phyloP scores from a whole-genome alignment of 257 asterid genomes.

The Solanum etuberosum region DNA sequence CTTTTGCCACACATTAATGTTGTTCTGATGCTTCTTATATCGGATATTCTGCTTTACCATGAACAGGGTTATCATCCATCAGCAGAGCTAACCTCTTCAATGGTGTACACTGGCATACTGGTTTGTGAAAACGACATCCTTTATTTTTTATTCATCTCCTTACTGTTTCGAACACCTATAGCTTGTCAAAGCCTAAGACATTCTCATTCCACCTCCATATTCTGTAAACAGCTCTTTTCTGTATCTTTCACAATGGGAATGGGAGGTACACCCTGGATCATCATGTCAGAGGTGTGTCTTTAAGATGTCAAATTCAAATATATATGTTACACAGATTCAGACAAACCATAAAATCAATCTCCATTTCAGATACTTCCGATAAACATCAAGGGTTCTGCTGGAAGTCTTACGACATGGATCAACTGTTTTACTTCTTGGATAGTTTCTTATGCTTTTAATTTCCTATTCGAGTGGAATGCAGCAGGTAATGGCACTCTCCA shows the following conservation, averaged over 20 bases:
- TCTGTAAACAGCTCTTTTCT: slow-evolving; percentile 13
- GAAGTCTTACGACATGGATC: slow-evolving; percentile 40
- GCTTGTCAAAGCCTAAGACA: not conserved
- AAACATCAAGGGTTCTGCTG: slow-evolving; percentile 58
- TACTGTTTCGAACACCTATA: not conserved
- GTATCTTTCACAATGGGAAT: slow-evolving; percentile 55
- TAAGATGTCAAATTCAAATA: not conserved
- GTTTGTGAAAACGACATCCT: not conserved
- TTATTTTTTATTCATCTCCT: not conserved
- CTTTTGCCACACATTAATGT: not conserved
- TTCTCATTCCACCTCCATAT: not conserved
- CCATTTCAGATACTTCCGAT: slow-evolving; percentile 51
- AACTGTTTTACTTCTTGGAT: slow-evolving; percentile 53
- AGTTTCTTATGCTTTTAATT: slow-evolving; percentile 46
- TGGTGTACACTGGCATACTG: slow-evolving; percentile 6
- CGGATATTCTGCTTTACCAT: not conserved
- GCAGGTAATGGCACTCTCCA: slow-evolving; percentile 34
- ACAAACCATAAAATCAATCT: not conserved
- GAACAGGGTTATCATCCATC: not conserved
- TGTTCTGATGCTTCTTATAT: not conserved
- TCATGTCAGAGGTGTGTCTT: slow-evolving; percentile 60
- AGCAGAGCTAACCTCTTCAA: not conserved
- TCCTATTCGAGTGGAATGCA: slow-evolving; percentile 51
- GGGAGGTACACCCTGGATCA: slow-evolving; percentile 71
- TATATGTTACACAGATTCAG: not conserved